These are phyloP conservation scores for Dujonia santamariae DNA, from an alignment of 1,139 yeast species.

Conservation along the genomic window DNA sequence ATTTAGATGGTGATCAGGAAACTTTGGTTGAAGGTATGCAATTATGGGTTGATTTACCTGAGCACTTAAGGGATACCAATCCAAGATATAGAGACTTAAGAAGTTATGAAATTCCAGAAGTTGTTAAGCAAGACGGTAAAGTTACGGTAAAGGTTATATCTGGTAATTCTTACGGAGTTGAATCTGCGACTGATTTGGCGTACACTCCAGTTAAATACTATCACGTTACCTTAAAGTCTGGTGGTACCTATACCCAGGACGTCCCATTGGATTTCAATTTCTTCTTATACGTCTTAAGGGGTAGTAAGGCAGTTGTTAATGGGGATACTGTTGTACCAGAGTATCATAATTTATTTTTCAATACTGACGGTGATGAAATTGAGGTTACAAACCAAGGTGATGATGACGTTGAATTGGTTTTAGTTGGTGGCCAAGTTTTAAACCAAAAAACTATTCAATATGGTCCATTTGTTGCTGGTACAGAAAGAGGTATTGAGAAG, in stretches of 20 bases:
- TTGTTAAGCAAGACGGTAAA: constrained; percentile 65
- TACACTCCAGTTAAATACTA: constrained; percentile 82
- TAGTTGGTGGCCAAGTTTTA: constrained; percentile 75
- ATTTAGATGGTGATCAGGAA: constrained; percentile 51
- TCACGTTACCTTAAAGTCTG: constrained; percentile 64
- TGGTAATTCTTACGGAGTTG: constrained; percentile 74
- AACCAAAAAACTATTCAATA: constrained; percentile 81
- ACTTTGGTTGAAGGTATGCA: constrained; percentile 65
- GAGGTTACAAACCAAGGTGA: constrained; percentile 39
- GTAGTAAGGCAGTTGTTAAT: constrained; percentile 49
- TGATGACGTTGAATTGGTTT: constrained; percentile 51
- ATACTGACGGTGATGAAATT: constrained; percentile 59
- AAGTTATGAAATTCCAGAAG: constrained; percentile 67
- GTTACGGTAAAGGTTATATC: constrained; percentile 71
- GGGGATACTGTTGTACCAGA: constrained; percentile 40
- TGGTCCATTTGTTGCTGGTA: constrained; percentile 84
- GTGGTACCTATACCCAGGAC: constrained; percentile 62
- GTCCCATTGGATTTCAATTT: constrained; percentile 66
- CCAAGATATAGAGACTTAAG: constrained; percentile 84
- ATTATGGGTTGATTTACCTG: constrained; percentile 89
- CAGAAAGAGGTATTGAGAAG: constrained; percentile 57
- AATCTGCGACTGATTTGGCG: constrained; percentile 75
- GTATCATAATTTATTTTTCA: constrained; percentile 60
- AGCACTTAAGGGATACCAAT: constrained; percentile 57
- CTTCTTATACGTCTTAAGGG: constrained; percentile 68